These are phyloP conservation scores for Mycena polygramma DNA, from an alignment of 768 basidiomycete genomes.

Conservation along the genomic window DNA sequence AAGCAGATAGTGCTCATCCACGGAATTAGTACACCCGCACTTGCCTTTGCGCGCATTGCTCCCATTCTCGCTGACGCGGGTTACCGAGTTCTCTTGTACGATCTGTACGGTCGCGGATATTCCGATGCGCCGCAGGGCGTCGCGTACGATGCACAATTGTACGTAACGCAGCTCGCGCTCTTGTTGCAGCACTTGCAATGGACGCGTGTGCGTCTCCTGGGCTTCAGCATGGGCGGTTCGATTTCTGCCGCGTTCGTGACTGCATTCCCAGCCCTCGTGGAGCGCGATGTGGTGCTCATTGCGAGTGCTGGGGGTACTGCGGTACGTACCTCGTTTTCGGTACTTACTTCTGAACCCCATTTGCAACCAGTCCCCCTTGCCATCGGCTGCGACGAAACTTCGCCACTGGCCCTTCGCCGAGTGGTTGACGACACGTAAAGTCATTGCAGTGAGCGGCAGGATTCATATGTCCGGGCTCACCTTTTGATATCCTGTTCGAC, in stretches of 20 bases:
- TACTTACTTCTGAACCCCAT: constrained; percentile 32
- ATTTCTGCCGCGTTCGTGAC: constrained; percentile 63
- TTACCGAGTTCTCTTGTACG: constrained; percentile 66
- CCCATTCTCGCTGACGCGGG: constrained; percentile 60
- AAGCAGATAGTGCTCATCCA: constrained; percentile 64
- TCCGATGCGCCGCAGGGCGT: constrained; percentile 65
- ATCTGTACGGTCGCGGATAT: constrained; percentile 71
- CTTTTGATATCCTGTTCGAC: too few species aligned
- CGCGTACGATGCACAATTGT: constrained; percentile 57
- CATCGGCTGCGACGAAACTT: neutral
- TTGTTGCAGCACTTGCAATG: constrained; percentile 67
- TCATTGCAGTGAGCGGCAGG: neutral
- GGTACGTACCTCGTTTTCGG: constrained; percentile 38
- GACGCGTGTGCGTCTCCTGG: constrained; percentile 57
- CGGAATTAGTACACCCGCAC: constrained; percentile 63
- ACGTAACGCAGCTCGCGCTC: constrained; percentile 67
- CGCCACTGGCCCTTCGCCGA: constrained; percentile 6
- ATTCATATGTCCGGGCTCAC: too few species aligned
- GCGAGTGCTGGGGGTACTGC: constrained; percentile 62
- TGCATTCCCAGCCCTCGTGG: constrained; percentile 64
- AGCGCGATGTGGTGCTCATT: constrained; percentile 59
- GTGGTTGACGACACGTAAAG: neutral
- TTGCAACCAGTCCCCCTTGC: constrained; percentile 36
- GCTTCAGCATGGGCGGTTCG: constrained; percentile 68
- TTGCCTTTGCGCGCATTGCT: constrained; percentile 64